phyloP scores from a whole-genome alignment of 371 early-diverging fungal genomes.

The Apophysomyces elegans region DNA sequence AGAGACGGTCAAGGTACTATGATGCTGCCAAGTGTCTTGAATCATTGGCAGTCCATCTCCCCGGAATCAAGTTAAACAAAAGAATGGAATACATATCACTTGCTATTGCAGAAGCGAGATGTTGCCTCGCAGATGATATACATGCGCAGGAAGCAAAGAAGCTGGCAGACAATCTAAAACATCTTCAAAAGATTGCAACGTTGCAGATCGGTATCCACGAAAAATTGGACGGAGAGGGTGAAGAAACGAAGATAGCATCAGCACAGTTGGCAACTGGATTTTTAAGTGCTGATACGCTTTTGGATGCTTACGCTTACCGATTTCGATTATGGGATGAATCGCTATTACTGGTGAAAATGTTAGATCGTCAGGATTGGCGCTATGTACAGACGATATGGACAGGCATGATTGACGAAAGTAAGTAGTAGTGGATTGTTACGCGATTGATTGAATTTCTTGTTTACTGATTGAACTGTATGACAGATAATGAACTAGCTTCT shows the following conservation, averaged over 20 bases:
- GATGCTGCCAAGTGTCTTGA: not conserved
- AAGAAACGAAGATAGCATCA: not conserved
- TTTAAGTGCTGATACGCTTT: not conserved
- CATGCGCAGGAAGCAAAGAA: not conserved
- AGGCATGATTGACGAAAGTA: not conserved
- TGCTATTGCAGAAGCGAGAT: not conserved
- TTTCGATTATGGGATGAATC: conserved; percentile 1
- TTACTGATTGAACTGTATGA: not conserved
- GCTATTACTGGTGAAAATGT: not conserved
- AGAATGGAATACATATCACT: not conserved
- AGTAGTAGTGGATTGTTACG: not conserved
- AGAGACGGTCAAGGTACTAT: not conserved
- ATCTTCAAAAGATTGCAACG: not conserved
- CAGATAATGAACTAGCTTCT: not conserved
- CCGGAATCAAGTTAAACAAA: conserved; percentile 1
- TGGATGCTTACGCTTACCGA: conserved; percentile 1
- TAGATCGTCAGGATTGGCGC: not conserved
- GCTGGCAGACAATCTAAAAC: not conserved
- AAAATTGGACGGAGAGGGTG: not conserved
- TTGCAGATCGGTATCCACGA: conserved; percentile 2
- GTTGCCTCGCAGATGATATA: not conserved
- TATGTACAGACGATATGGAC: conserved; percentile 1
- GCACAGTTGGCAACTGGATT: not conserved
- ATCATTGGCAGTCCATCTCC: not conserved
- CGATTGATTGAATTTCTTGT: not conserved